A percentile compares a stretch with the other conserved stretches of the same genome.
These are phyloP conservation scores for Bremia lactucae DNA, from an alignment of 352 stramenopile species.

Conservation along the genomic window DNA sequence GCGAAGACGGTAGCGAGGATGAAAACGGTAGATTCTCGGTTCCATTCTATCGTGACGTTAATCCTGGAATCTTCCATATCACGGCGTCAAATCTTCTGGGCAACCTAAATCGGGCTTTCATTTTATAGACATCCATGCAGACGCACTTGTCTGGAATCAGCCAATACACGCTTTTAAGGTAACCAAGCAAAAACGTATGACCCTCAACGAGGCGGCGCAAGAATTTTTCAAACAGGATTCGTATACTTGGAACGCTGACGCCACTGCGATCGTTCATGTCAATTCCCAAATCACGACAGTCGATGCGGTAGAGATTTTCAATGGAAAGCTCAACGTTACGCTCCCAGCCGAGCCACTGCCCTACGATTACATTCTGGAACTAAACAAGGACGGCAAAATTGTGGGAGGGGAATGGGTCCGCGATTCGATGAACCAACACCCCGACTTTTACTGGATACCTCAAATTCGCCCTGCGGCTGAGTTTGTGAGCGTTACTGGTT, in stretches of 20 bases:
- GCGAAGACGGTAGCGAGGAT: not conserved
- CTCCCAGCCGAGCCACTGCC: not conserved
- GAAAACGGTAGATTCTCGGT: not conserved
- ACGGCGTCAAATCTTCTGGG: not conserved
- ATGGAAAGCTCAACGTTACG: not conserved
- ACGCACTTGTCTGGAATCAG: slow-evolving; percentile 26
- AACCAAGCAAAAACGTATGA: slow-evolving; percentile 10
- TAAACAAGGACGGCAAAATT: not conserved
- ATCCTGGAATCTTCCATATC: not conserved
- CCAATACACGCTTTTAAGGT: slow-evolving; percentile 29
- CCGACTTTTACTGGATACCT: not conserved
- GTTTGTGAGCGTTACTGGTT: not conserved
- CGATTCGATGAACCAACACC: not conserved
- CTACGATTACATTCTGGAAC: not conserved
- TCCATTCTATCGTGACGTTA: not conserved
- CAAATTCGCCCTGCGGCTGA: not conserved
- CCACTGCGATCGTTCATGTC: not conserved
- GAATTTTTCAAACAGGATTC: not conserved
- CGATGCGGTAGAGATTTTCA: not conserved
- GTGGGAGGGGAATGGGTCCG: not conserved
- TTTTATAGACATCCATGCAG: not conserved
- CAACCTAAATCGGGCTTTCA: not conserved
- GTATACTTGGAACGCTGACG: not conserved
- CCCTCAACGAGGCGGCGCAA: slow-evolving; percentile 5
- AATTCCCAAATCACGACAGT: too few relatives aligned